Conservation (phyloP, 495 filamentous ascomycete species). For the Penicilliopsis zonata region DNA sequence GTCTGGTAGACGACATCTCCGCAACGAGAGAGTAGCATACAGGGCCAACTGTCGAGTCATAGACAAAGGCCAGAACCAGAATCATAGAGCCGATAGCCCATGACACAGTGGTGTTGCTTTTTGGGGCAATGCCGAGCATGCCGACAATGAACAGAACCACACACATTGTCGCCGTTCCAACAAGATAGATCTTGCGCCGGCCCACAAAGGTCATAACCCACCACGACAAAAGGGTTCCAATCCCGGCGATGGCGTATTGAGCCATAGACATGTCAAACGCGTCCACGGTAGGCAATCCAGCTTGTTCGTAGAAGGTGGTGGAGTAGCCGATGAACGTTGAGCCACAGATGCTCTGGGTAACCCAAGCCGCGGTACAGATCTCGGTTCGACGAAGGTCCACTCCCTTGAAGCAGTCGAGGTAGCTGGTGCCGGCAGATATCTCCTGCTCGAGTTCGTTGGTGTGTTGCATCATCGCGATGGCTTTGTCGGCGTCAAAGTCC, state of each 20-base stretch:
- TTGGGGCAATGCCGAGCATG: constrained; percentile 42
- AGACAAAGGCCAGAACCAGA: constrained; percentile 40
- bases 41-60: constrained; percentile 28
- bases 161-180: constrained; percentile 39
- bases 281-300: constrained; percentile 36
- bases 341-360: constrained; percentile 54
- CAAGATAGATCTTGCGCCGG: constrained; percentile 48
- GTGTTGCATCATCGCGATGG: constrained; percentile 59
- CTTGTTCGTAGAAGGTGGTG: constrained; percentile 52
- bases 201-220: constrained; percentile 46
- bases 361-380: constrained; percentile 52
- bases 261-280: constrained; percentile 49
- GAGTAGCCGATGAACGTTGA: constrained; percentile 55
- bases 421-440: constrained; percentile 39
- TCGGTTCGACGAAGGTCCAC: constrained; percentile 49
- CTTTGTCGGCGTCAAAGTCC: constrained; percentile 48
- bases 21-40: constrained; percentile 21
- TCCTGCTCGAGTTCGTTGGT: constrained; percentile 55
- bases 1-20: constrained; percentile 25
- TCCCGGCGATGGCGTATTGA: constrained; percentile 49
- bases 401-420: constrained; percentile 52
- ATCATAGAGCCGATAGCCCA: constrained; percentile 48
- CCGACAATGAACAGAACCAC: constrained; percentile 47
- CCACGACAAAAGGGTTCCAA: constrained; percentile 49
- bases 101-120: constrained; percentile 24